Evolutionary conservation across 1,284 basidiomycete species (phyloP).

Genomic region (Malassezia vespertilionis): DNA sequence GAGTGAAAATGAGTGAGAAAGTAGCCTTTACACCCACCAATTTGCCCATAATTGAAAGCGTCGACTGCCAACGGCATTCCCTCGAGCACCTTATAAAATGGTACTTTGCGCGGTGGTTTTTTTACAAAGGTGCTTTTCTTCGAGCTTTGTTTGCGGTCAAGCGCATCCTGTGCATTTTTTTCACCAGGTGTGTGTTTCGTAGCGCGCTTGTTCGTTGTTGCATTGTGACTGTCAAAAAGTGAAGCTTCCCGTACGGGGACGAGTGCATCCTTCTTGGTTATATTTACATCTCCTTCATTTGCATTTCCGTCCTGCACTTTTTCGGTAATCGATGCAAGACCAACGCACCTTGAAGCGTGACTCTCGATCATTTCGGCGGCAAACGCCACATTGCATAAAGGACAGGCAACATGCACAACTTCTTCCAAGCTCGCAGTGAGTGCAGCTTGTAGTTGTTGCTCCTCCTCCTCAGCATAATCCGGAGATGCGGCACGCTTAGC

Average conservation of each 20-base stretch:
- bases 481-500: neutral
- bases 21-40: constrained; percentile 75
- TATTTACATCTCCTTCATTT: too few relatives aligned
- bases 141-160: too few relatives aligned
- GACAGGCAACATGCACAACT: neutral
- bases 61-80: constrained; percentile 97
- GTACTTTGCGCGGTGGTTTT: constrained; percentile 17
- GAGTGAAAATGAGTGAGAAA: constrained; percentile 56
- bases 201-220: too few relatives aligned
- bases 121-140: too few relatives aligned
- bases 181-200: too few relatives aligned
- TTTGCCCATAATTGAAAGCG: constrained; percentile 82
- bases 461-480: neutral
- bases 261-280: too few relatives aligned
- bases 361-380: neutral
- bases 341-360: too few relatives aligned
- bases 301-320: too few relatives aligned
- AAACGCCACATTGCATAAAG: neutral
- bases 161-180: too few relatives aligned
- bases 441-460: neutral
- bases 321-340: too few relatives aligned
- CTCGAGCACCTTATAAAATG: constrained; percentile 56
- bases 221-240: too few relatives aligned
- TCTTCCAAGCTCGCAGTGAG: neutral
- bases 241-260: too few relatives aligned